A percentile compares a stretch with the other conserved stretches of the same genome.
phyloP scores from a whole-genome alignment of 805 yeast species.

The Candida pseudoglaebosa region DNA sequence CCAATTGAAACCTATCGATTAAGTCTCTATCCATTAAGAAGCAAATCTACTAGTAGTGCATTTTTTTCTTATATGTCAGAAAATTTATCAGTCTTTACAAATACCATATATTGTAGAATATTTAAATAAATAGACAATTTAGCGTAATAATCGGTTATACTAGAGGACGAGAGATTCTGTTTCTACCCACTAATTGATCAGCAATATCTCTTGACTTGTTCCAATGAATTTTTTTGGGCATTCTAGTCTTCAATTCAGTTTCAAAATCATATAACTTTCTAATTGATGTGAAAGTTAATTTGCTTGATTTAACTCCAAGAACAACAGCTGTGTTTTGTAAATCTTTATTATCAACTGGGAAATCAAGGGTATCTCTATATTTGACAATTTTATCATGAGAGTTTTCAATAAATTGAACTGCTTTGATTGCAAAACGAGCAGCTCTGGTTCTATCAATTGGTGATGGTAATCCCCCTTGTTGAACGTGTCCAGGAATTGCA shows the following conservation, averaged over 20 bases:
- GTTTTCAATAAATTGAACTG: conserved; percentile 83
- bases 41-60: too few relatives aligned
- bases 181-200: conserved; percentile 79
- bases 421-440: conserved; percentile 83
- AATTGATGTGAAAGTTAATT: conserved; percentile 69
- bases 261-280: conserved; percentile 80
- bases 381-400: conserved; percentile 17
- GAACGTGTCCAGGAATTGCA: conserved; percentile 97
- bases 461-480: conserved; percentile 94
- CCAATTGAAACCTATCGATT: neutral
- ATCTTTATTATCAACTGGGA: conserved; percentile 28
- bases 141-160: too few relatives aligned
- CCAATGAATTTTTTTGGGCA: conserved; percentile 92
- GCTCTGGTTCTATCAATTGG: conserved; percentile 92
- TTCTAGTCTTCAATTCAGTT: conserved; percentile 73
- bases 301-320: conserved; percentile 76
- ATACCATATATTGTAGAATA: too few relatives aligned
- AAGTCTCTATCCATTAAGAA: conserved; percentile 4
- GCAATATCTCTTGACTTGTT: conserved; percentile 66
- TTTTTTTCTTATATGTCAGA: too few relatives aligned
- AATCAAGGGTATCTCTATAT: conserved; percentile 25
- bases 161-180: conserved; percentile 14
- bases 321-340: conserved; percentile 64
- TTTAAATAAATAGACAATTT: too few relatives aligned
- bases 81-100: too few relatives aligned